A percentile compares a stretch with the other conserved stretches of the same genome.
phyloP scores from a whole-genome alignment of 768 basidiomycete species.

The Suillus weaverae region DNA sequence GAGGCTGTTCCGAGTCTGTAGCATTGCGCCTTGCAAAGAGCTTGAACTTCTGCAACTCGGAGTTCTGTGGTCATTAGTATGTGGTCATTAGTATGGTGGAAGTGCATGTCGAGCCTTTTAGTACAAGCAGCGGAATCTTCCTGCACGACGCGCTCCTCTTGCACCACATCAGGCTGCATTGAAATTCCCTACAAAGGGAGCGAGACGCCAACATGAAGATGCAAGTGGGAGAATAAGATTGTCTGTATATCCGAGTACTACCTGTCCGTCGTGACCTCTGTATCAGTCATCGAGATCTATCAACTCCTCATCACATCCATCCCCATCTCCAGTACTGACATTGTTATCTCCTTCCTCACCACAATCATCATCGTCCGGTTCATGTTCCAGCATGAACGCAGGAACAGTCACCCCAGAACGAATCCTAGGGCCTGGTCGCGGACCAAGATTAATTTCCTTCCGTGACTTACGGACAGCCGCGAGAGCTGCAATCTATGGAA shows the following conservation, averaged over 20 bases:
- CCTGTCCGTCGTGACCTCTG: not conserved
- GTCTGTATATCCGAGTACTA: not conserved
- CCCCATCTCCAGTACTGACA: slow-evolving; percentile 22
- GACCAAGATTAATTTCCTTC: slow-evolving; percentile 57
- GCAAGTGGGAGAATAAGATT: not conserved
- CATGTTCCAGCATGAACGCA: slow-evolving; percentile 28
- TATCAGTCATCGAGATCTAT: slow-evolving; percentile 13
- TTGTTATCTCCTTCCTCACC: slow-evolving; percentile 14
- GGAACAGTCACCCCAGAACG: slow-evolving; percentile 57
- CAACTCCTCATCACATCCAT: slow-evolving; percentile 32
- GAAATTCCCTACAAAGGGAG: not conserved
- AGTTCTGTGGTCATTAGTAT: not conserved
- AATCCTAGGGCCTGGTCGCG: slow-evolving; percentile 61
- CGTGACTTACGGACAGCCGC: slow-evolving; percentile 51
- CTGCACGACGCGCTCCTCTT: not conserved
- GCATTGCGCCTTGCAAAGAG: not conserved
- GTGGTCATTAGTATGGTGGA: not conserved
- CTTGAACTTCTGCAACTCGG: not conserved
- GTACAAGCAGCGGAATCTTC: not conserved
- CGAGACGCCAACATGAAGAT: not conserved
- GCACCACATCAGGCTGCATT: not conserved
- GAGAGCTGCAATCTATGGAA: slow-evolving; percentile 53
- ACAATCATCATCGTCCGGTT: slow-evolving; percentile 7
- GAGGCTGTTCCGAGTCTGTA: not conserved
- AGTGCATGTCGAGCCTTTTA: not conserved